phyloP scores from a whole-genome alignment of 345 rosid species.

The Hypericum androsaemum region DNA sequence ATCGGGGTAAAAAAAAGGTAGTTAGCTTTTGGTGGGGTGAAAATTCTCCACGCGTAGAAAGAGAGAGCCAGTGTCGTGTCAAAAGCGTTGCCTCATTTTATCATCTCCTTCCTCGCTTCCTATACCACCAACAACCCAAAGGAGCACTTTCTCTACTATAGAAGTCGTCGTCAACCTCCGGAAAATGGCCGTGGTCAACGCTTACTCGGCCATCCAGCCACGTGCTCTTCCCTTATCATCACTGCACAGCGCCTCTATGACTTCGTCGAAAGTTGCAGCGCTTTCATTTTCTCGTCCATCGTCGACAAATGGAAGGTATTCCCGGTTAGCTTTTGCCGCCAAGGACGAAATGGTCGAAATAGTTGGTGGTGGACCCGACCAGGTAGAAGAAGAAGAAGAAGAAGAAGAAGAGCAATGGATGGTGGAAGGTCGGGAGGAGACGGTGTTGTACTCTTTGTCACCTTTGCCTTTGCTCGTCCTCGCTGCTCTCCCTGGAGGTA shows the following conservation, averaged over 20 bases:
- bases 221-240: constrained; percentile 18
- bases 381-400: not conserved
- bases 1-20: no score
- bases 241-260: constrained; percentile 1
- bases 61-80: constrained; percentile 43
- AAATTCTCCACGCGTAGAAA: no score
- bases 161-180: constrained; percentile 1
- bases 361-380: constrained; percentile 4
- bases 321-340: constrained; percentile 15
- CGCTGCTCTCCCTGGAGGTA: constrained; percentile 76
- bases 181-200: constrained; percentile 36
- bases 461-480: constrained; percentile 57
- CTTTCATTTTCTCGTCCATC: constrained; percentile 13
- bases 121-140: not conserved
- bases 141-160: not conserved
- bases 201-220: constrained; percentile 22
- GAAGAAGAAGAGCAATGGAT: constrained; percentile 11
- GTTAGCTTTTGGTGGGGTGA: no score
- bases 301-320: constrained; percentile 12
- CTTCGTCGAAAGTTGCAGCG: constrained; percentile 16
- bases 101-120: not conserved
- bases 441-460: constrained; percentile 50
- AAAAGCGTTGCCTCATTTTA: constrained; percentile 32
- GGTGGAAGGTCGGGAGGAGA: constrained; percentile 29
- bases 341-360: constrained; percentile 15